Percentiles rank a stretch among this genome's conserved stretches.
These are phyloP conservation scores for Bolboschoenus planiculmis DNA, from an alignment of 176 grass and related monocot species.

Conservation along the genomic window DNA sequence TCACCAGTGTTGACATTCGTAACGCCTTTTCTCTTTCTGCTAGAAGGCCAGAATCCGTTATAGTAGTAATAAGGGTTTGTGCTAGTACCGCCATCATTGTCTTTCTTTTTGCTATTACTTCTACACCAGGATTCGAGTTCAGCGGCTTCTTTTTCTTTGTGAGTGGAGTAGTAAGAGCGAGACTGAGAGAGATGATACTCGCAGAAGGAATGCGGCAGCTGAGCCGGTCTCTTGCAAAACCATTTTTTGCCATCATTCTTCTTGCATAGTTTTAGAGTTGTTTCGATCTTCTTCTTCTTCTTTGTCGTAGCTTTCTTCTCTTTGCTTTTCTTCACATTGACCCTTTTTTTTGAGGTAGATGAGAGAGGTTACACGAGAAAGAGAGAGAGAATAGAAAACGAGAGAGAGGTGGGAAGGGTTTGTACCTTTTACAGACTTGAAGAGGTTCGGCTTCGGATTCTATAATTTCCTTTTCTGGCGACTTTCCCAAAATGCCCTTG, in stretches of 20 bases:
- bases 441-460: neutral
- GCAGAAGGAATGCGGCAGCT: neutral
- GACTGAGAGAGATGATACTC: conserved; percentile 11
- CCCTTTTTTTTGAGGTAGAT: neutral
- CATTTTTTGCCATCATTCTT: conserved; percentile 22
- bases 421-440: conserved; percentile 7
- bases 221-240: conserved; percentile 17
- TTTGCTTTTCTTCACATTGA: neutral
- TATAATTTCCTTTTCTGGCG: neutral
- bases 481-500: conserved; percentile 8
- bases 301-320: conserved; percentile 3
- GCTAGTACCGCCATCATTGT: neutral
- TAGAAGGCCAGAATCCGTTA: neutral
- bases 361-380: neutral
- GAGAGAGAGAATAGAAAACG: neutral
- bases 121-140: neutral
- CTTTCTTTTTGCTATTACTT: neutral
- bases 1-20: neutral
- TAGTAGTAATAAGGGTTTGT: conserved; percentile 3
- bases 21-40: conserved; percentile 3
- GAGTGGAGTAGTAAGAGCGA: conserved; percentile 6
- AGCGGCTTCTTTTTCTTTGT: neutral
- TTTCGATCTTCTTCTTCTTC: neutral
- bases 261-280: neutral
- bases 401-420: neutral